A percentile compares a stretch with the other conserved stretches of the same genome.
Conservation (phyloP, 805 yeast genomes). For the Kazachstania bromeliacearum region DNA sequence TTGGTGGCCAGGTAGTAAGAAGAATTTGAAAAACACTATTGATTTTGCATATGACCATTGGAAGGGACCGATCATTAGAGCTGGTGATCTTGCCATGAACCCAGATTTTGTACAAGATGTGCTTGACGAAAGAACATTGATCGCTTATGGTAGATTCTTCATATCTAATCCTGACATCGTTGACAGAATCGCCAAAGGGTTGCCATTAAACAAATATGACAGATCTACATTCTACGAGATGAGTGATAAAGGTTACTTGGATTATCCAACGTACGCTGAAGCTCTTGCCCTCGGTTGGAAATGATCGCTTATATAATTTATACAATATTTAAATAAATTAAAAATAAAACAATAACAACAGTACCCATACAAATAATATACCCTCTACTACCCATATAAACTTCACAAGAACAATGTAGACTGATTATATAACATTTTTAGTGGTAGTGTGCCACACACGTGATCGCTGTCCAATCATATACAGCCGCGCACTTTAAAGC, state of each 20-base stretch:
- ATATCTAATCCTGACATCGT: slow-evolving; percentile 50
- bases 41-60: slow-evolving; percentile 35
- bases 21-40: too few species aligned
- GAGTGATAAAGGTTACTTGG: slow-evolving; percentile 35
- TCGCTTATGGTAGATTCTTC: slow-evolving; percentile 39
- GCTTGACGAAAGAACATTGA: slow-evolving; percentile 36
- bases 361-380: too few species aligned
- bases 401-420: too few species aligned
- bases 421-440: too few species aligned
- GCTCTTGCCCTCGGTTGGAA: slow-evolving; percentile 11
- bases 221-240: slow-evolving; percentile 39
- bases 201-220: slow-evolving; percentile 36
- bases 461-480: too few species aligned
- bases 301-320: too few species aligned
- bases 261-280: slow-evolving; percentile 32
- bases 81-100: slow-evolving; percentile 30
- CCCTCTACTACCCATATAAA: too few species aligned
- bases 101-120: slow-evolving; percentile 23
- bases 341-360: too few species aligned
- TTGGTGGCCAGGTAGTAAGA: slow-evolving; percentile 16
- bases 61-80: slow-evolving; percentile 37
- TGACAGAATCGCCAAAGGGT: slow-evolving; percentile 33
- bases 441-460: too few species aligned
- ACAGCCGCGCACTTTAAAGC: too few species aligned
- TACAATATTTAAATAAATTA: too few species aligned